phyloP scores from a whole-genome alignment of 2,329 filamentous ascomycete genomes.

The Diaporthe sp. region DNA sequence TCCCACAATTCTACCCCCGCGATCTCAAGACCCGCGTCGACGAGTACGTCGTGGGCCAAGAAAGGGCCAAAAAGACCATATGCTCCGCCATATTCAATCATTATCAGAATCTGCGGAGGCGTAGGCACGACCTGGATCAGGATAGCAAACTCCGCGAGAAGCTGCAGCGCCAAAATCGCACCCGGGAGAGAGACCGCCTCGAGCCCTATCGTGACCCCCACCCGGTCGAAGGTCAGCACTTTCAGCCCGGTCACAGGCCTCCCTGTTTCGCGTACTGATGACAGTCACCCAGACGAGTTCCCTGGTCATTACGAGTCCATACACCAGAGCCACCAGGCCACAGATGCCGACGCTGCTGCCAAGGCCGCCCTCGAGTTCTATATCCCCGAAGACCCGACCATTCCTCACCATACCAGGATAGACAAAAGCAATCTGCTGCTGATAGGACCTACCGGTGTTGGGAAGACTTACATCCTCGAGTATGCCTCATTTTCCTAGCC shows the following conservation, averaged over 20 bases:
- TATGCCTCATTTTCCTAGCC: conserved; percentile 47
- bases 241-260: conserved; percentile 35
- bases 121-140: conserved; percentile 80
- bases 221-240: conserved; percentile 78
- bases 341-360: conserved; percentile 37
- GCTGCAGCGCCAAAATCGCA: conserved; percentile 75
- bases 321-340: conserved; percentile 48
- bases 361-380: conserved; percentile 52
- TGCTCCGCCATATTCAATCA: conserved; percentile 97
- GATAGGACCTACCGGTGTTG: conserved; percentile 92
- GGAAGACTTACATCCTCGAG: conserved; percentile 93
- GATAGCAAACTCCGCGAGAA: conserved; percentile 70
- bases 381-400: conserved; percentile 56
- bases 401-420: conserved; percentile 72
- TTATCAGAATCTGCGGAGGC: conserved; percentile 86
- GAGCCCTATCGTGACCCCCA: conserved; percentile 70
- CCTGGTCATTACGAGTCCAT: conserved; percentile 62
- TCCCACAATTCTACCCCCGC: conserved; percentile 72
- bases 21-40: conserved; percentile 91
- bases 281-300: conserved; percentile 61
- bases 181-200: conserved; percentile 69
- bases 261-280: conserved; percentile 46
- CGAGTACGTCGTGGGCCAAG: conserved; percentile 95
- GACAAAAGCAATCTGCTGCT: conserved; percentile 96
- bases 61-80: conserved; percentile 92